Conservation (phyloP, 2,329 filamentous ascomycete genomes). For the Colletotrichum tanaceti region DNA sequence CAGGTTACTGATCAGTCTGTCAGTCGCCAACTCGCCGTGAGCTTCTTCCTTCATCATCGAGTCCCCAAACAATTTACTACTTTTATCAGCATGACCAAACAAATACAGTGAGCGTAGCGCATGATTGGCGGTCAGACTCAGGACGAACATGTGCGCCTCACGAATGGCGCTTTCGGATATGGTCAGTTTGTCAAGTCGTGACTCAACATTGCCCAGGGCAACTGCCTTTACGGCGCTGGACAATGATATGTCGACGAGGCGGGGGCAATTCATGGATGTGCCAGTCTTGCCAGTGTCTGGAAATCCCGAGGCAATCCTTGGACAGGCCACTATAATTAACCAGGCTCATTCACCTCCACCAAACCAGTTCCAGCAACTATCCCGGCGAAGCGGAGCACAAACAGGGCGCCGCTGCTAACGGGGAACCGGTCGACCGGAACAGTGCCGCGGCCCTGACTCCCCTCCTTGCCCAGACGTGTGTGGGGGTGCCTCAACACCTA, state of each 20-base stretch:
- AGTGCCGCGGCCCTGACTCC: constrained; percentile 30
- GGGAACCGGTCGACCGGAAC: constrained; percentile 35
- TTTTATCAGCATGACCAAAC: background rate
- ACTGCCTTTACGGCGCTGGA: background rate
- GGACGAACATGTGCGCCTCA: background rate
- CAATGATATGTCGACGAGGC: background rate
- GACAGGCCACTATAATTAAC: constrained; percentile 17
- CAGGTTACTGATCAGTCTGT: background rate
- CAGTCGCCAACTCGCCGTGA: background rate
- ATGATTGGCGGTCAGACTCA: background rate
- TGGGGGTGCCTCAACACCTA: constrained; percentile 8
- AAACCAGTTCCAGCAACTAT: constrained; percentile 18
- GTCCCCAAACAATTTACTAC: background rate
- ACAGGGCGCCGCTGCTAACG: constrained; percentile 20
- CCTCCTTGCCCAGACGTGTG: constrained; percentile 13
- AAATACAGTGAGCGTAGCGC: background rate
- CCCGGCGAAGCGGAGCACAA: constrained; percentile 21
- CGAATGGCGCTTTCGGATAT: background rate
- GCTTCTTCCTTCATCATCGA: background rate
- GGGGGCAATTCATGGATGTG: too few relatives aligned
- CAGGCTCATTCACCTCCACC: constrained; percentile 8
- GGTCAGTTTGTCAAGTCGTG: background rate
- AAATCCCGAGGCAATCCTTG: constrained; percentile 27
- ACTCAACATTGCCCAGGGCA: constrained; percentile 2
- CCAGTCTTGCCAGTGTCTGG: constrained; percentile 5